Percentiles rank a stretch among this genome's conserved stretches.
Conservation (phyloP, 345 rosid genomes). For the Eucalyptus curtisii region DNA sequence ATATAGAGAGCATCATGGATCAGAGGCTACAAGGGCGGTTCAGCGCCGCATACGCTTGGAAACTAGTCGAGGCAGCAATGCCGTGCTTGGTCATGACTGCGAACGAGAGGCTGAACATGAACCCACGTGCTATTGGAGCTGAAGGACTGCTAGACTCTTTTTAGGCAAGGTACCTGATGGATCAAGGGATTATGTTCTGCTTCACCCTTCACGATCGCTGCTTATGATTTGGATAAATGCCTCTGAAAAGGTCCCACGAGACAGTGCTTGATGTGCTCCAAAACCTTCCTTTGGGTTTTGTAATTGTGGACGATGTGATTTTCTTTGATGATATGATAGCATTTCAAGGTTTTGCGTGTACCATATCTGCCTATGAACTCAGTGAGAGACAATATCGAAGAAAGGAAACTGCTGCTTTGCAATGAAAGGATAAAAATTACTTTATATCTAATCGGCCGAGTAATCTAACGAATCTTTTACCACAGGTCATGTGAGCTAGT, state of each 20-base stretch:
- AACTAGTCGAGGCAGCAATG: constrained; percentile 8
- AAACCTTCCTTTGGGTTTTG: background rate
- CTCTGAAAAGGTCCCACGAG: background rate
- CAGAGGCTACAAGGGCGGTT: constrained; percentile 1
- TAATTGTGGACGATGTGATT: background rate
- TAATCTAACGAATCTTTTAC: background rate
- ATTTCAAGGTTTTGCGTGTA: background rate
- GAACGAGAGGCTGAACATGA: constrained; percentile 8
- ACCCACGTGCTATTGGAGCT: background rate
- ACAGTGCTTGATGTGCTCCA: background rate
- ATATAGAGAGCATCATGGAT: constrained; percentile 9
- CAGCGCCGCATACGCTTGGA: constrained; percentile 3
- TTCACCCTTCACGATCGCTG: too few relatives aligned
- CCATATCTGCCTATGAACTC: background rate
- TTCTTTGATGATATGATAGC: background rate
- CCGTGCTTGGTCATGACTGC: background rate
- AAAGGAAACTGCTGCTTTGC: background rate
- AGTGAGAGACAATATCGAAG: background rate
- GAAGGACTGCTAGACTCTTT: constrained; percentile 3
- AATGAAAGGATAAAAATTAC: background rate
- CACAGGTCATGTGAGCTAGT: background rate
- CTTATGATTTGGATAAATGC: background rate
- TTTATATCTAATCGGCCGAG: background rate
- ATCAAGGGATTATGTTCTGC: too few relatives aligned
- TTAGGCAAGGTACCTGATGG: background rate